Conservation (phyloP, 2,329 filamentous ascomycete species). For the Xylaria digitata region DNA sequence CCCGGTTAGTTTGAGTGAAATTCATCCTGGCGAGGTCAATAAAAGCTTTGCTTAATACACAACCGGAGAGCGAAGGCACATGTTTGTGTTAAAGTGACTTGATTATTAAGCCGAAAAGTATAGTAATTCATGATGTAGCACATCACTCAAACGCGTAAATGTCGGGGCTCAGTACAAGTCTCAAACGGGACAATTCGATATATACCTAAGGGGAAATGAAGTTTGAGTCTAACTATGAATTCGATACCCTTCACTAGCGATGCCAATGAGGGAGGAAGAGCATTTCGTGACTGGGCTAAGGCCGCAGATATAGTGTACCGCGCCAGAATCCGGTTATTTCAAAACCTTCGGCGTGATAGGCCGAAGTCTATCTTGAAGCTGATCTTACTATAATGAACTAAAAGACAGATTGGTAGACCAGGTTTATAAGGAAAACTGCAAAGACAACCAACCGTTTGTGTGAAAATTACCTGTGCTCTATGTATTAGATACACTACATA, state of each 20-base stretch:
- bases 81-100: not conserved
- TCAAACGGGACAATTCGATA: not conserved
- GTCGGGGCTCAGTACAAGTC: not conserved
- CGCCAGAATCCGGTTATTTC: conserved; percentile 1
- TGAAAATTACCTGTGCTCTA: too few species aligned
- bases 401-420: not conserved
- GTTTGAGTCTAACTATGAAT: not conserved
- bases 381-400: not conserved
- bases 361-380: not conserved
- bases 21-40: conserved; percentile 9
- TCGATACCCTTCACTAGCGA: not conserved
- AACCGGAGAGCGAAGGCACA: not conserved
- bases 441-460: too few species aligned
- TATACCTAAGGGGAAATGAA: not conserved
- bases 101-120: not conserved
- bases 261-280: not conserved
- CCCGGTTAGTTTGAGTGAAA: not conserved
- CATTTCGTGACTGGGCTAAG: not conserved
- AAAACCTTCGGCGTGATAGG: conserved; percentile 9
- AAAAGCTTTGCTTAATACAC: not conserved
- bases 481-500: too few species aligned
- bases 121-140: not conserved
- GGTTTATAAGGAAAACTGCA: too few species aligned
- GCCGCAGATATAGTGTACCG: not conserved
- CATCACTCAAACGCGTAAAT: not conserved